Conservation (phyloP, 768 basidiomycete species). For the Termitomyces sp. region DNA sequence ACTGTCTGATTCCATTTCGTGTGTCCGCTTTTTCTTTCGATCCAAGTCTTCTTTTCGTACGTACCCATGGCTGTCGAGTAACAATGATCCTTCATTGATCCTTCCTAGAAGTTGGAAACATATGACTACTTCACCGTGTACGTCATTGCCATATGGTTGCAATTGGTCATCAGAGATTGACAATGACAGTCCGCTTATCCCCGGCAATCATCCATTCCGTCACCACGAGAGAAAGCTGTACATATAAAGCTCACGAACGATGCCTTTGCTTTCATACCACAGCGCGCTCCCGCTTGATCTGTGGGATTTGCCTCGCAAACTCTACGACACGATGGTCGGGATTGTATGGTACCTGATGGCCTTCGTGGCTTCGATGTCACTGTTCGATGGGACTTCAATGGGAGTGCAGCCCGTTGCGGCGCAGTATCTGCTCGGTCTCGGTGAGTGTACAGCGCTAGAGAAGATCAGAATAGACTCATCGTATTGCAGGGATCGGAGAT, state of each 20-base stretch:
- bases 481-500: conserved; percentile 60
- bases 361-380: conserved; percentile 33
- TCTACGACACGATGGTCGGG: conserved; percentile 37
- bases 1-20: not conserved
- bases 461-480: not conserved
- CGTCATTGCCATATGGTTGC: too few species aligned
- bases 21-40: not conserved
- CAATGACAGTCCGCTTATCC: not conserved
- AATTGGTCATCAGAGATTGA: too few species aligned
- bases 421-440: conserved; percentile 57
- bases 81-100: not conserved
- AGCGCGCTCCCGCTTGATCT: conserved; percentile 32
- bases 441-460: conserved; percentile 31
- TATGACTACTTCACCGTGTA: not conserved
- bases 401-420: conserved; percentile 31
- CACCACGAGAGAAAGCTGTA: conserved; percentile 1
- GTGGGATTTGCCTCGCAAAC: conserved; percentile 30
- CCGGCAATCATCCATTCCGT: not conserved
- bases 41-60: not conserved
- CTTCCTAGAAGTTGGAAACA: not conserved
- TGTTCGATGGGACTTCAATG: conserved; percentile 23
- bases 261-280: conserved; percentile 33
- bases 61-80: not conserved
- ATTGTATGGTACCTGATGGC: conserved; percentile 40
- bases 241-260: conserved; percentile 14